Evolutionary conservation across 2,329 filamentous ascomycete species (phyloP), one percentile per base, ranked within the genome.

Genomic region (Cordyceps sp.): DNA sequence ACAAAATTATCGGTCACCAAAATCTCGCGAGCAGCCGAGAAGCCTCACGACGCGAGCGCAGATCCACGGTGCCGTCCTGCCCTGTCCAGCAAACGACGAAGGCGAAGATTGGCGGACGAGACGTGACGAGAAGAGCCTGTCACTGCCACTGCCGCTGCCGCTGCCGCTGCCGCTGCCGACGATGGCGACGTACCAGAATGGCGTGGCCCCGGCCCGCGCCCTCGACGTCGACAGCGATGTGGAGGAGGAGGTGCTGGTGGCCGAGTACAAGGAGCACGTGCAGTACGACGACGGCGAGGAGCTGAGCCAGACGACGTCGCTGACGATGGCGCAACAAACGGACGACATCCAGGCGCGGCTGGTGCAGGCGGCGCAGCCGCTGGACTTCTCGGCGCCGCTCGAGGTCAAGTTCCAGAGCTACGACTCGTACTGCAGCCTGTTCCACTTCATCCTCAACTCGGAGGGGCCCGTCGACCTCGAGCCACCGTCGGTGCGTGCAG

Each of bases 391-490:
- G 52, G 90, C 90, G 30, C 83, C 86, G 22, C 71, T 98, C 35
- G 90, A 96, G 60, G 82, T 83, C 57, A 96, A 96, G 65, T 94
- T 96, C 64, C 78, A 84, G 58, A 94, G 86, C 65, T 98, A 98
- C 69, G 90, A 98, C 64, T 83, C 84, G 56, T 98, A 98, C 72
- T 98, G 90, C 77, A 93, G 83, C 60, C 67, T 98, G 47, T 98
- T 98, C 67, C 90, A 98, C 66, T 96, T 84, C 62, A 94, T 98
- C 57, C 68, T 98, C 54, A 98, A 98, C 72, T 96, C 88, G 31
- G 90, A 96, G 45, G 90, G 90, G n/a, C 90, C 90, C 13, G 88
- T 98, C 37, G 90, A 98, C 53, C 68, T 98, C 45, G 90, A 98
- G 59, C 81, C 88, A 42, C 90, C 90, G 45, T 93, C 86, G 55